These are phyloP conservation scores for Rhodofomes roseus DNA, from an alignment of 1,284 basidiomycete genomes.

Conservation along the genomic window DNA sequence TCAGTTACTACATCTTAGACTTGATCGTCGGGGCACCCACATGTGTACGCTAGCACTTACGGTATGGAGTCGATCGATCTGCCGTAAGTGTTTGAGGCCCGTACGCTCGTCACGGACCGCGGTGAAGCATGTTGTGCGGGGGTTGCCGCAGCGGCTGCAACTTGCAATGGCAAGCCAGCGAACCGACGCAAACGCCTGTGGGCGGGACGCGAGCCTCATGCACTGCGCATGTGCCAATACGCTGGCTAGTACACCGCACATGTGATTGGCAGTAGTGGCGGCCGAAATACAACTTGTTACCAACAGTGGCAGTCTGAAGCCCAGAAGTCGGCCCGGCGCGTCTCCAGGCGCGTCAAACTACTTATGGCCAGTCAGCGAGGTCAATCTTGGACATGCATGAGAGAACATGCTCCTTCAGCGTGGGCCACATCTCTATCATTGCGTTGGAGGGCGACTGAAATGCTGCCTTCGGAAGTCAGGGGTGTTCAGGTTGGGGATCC, in stretches of 20 bases:
- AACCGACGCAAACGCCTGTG: background rate
- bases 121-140: background rate
- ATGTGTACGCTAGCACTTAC: slow-evolving; percentile 1
- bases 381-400: no score
- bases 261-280: background rate
- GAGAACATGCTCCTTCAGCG: no score
- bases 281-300: no score
- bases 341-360: no score
- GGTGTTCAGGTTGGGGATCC: no score
- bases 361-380: no score
- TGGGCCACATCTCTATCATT: no score
- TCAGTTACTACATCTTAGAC: background rate
- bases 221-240: background rate
- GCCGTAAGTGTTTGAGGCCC: background rate
- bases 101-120: background rate
- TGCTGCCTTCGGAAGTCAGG: no score
- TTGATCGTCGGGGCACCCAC: slow-evolving; percentile 1
- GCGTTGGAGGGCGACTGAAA: no score
- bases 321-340: no score
- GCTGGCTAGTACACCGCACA: background rate
- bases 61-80: slow-evolving; percentile 3
- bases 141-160: background rate
- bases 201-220: background rate
- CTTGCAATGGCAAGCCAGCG: background rate
- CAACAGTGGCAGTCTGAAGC: no score